Conservation (phyloP, 2,329 filamentous ascomycete species). For the Stenocarpella maydis region DNA sequence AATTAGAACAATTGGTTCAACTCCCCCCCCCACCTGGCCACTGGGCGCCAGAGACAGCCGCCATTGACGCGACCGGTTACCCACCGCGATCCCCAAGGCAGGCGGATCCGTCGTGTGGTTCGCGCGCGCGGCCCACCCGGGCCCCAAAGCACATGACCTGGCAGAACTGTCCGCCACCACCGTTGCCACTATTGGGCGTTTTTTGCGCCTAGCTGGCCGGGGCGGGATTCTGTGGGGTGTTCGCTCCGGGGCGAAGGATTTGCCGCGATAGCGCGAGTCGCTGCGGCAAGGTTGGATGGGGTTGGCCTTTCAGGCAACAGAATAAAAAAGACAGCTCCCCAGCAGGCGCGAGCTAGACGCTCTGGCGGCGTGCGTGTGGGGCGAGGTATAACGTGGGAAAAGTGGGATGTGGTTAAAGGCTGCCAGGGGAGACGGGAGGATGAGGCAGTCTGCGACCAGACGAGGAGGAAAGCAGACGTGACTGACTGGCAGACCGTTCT, state of each 20-base stretch:
- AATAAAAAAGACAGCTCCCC: background rate
- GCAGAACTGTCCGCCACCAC: background rate
- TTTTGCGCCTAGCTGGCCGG: background rate
- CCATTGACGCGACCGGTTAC: conserved; percentile 18
- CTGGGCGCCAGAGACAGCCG: conserved; percentile 11
- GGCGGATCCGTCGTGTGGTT: background rate
- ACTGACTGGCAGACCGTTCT: background rate
- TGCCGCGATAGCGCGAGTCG: background rate
- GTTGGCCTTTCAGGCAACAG: conserved; percentile 10
- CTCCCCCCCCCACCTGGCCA: too few species aligned
- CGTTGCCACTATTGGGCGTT: background rate
- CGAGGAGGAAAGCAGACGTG: too few species aligned
- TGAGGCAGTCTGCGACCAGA: conserved; percentile 15
- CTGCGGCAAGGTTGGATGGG: too few species aligned
- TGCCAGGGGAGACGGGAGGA: conserved; percentile 27
- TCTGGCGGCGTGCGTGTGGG: background rate
- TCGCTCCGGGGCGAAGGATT: background rate
- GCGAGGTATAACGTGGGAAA: background rate
- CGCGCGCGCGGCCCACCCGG: background rate
- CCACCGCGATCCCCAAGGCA: conserved; percentile 1
- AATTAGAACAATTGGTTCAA: background rate
- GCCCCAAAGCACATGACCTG: background rate
- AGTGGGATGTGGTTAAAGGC: background rate
- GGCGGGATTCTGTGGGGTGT: conserved; percentile 1
- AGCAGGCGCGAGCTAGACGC: conserved; percentile 25